Base-by-base conservation (phyloP, 805 yeast genomes). In the Candida boidinii region DNA sequence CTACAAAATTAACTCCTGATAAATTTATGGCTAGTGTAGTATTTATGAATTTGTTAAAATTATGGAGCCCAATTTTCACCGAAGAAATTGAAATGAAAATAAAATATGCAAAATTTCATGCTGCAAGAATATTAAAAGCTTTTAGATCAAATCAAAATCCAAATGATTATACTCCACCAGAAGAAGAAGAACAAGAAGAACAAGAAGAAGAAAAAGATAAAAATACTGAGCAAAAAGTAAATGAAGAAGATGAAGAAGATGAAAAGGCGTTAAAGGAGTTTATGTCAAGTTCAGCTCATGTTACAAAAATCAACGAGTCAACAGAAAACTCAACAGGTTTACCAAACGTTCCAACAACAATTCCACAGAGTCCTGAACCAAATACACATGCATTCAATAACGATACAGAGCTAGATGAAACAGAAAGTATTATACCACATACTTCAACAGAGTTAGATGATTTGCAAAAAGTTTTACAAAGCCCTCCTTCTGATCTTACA, bases 51-150 rank as follows among this genome's bases (percentile, higher is more conserved):
- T 51, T 79, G 6, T 46, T 72, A 36, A 60, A 60, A 27, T 48
- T 74, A 12, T 73, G 64, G 79, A 46, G 45, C 2, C 45, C 43
- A 1, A 50, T 27, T 24, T 46, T 50, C 9, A 35, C 35, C n/a
- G 45, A 34, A 16, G 53, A 36, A 21, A 41, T 49, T 31, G 49
- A 39, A 17, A 41, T 38, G 50, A 72, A 73, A 46, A 61, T 67
- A 29, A 75, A 73, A 46, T 81, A 71, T 42, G 72, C 82, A 12
- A 78, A 78, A 49, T 78, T 60, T 47, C 80, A 76, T 40, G 71
- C 79, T 12, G 66, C 73, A 7, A 54, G 82, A 24, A 76, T 79
- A 18, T 48, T 78, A 33, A 68, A 62, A 39, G 64, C 73, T 0
- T 43, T 62, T 24, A 68, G 61, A 38, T 49, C 50, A 6, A 76